Base-by-base conservation (phyloP, 1,284 basidiomycete species). In the Xanthoconium separans region DNA sequence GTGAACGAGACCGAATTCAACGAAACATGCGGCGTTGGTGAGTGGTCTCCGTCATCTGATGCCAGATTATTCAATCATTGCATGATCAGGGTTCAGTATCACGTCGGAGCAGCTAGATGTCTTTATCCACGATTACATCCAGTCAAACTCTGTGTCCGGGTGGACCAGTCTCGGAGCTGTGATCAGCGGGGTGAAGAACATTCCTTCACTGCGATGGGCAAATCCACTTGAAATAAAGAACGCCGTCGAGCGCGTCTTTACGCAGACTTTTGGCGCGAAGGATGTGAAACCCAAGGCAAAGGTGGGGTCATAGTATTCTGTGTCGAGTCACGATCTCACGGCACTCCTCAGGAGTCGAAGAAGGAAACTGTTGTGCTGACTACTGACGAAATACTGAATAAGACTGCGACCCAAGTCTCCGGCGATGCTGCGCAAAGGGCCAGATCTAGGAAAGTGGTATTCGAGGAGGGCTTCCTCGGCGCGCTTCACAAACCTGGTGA, bases 391-490 rank as follows among this genome's bases (percentile, higher is more conserved):
- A 55, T 73, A 22, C 58, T 68, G 51, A 50, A 75, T 70, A 61
- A 61, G 63, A 15, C 58, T 61, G 47, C n/a, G 8, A n/a, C 63
- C 11, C 63, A 76, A 2, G 68, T 77, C 43, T 58, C 67, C n/a
- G n/a, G n/a, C n/a, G 65, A 75, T 5, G 61, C 71, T 4, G 57
- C 61, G 29, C 69, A 77, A 24, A 63, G 75, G 2, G 70, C 77
- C 9, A 66, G 75, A 18, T 70, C 81, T 18, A 75, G 79, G 29
- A 87, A 83, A 60, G 78, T 85, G 9, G 92, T 98, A 51, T 99
- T 99, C 70, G 85, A 91, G 58, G 94, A 97, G 69, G 97, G 97
- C 13, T 98, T 98, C 78, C 83, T 99, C 16, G 94, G 94, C 6
- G 80, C 84, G 56, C 86, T 99, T 40, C 95, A 99, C 72, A 93